Conservation (phyloP, 2,329 filamentous ascomycete species). For the Aspergillus sp. region DNA sequence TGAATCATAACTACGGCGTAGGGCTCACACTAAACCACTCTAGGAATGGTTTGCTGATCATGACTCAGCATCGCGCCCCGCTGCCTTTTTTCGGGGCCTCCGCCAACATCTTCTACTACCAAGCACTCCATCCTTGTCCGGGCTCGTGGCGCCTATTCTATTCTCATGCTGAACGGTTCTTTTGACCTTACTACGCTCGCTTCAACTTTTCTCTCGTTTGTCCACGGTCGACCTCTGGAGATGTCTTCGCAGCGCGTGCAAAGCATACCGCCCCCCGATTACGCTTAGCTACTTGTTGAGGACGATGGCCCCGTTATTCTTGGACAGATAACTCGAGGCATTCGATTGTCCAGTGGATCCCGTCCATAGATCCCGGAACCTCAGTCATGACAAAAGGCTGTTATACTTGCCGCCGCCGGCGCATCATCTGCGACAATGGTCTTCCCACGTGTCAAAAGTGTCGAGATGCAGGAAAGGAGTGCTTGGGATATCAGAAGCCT, state of each 20-base stretch:
- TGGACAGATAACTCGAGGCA: neutral
- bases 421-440: slow-evolving; percentile 38
- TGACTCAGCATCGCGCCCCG: neutral
- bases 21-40: too few species aligned
- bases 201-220: neutral
- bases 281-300: neutral
- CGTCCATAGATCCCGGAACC: neutral
- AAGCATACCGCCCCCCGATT: neutral
- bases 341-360: neutral
- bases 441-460: slow-evolving; percentile 37
- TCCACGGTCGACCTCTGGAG: neutral
- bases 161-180: neutral
- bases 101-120: neutral
- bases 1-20: too few species aligned
- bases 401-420: slow-evolving; percentile 38
- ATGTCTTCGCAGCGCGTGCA: neutral
- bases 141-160: too few species aligned
- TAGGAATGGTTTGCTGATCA: neutral
- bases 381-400: slow-evolving; percentile 33
- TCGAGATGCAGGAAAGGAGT: slow-evolving; percentile 36
- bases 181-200: neutral
- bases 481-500: slow-evolving; percentile 36
- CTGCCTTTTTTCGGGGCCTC: neutral
- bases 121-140: too few species aligned
- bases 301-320: neutral